Evolutionary conservation across 2,329 filamentous ascomycete species (phyloP), one percentile per base, ranked within the genome.

Genomic region (Biscogniauxia marginata): DNA sequence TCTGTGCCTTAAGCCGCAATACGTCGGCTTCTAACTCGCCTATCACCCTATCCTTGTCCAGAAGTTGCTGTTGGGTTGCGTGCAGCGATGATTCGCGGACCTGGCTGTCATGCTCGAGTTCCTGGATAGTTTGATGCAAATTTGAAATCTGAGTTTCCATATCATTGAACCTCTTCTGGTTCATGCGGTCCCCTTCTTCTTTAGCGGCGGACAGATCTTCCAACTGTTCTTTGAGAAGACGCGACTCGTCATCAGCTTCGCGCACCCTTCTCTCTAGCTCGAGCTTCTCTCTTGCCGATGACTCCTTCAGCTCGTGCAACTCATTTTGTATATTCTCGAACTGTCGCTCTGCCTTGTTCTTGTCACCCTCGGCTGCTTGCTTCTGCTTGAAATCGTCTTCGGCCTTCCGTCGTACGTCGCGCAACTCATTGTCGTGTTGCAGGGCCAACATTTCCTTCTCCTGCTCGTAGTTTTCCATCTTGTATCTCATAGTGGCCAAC

Each of bases 401-500:
- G n/a, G 90, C 89, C 60, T 88, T 89, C 49, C 87, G 81, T 63
- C 90, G 87, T 1, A 88, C 81, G 54, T 96, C 91, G 59, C 93
- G 86, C 20, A 96, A 73, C 67, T 96, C 93, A 65, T 90, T 89
- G 62, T 91, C 88, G 65, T 95, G 89, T 59, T 91, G 87, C 16
- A 96, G 79, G 8, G 85, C 81, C 49, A 86, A 79, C 66, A 97
- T 83, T 56, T 96, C 91, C 65, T 90, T 88, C 68, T 98, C 93
- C 65, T 96, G 91, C 66, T 93, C 93, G 52, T 90, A 78, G 18
- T 90, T 93, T 67, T 92, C 90, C 63, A 96, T 81, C 56, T 93
- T 91, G 75, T 97, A 99, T 59, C 87, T 88, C 50, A 97, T 78
- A 0, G 91, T 90, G 59, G 93, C 95, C 45, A 98, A 79, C 73